Base-by-base conservation (phyloP, 2,329 filamentous ascomycete species). In the Xylaria sp. region DNA sequence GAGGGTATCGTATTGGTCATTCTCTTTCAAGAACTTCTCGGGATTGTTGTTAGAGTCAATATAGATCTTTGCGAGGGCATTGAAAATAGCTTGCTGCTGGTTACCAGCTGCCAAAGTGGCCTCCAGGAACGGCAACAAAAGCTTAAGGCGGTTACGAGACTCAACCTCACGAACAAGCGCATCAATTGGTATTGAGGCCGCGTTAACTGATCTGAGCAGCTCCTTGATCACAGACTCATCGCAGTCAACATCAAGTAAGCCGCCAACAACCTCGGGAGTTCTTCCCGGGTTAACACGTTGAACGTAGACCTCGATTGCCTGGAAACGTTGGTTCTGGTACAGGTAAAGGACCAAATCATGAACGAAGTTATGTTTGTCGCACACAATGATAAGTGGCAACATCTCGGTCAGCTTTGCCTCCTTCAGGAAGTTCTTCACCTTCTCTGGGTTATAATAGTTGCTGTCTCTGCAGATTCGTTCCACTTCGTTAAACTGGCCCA, bases 401-500 rank as follows among this genome's bases (percentile, higher is more conserved):
- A 97, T 94, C 78, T 99, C 95, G 1, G 90, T 89, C 46, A 99
- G 83, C 69, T 89, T 91, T 57, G 95, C 94, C 77, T 99, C 96
- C 82, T 99, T 99, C 65, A 99, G 83, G 87, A 98, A 99, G 82
- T 99, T 99, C 85, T 97, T 97, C 61, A 97, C 92, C 83, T 97
- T 96, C 78, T 97, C 93, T 0, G 93, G 86, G 77, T 97, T 94
- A 80, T 93, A 94, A 74, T 86, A 85, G 76, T 91, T 93, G 84
- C 90, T 96, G 77, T 99, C 95, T 65, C 96, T 89, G 82, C 94
- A 98, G 73, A 99, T 94, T 57, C 95, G 91, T 84, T 99, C 94
- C 19, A 99, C 95, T 75, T 99, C 95, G 69, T 92, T 94, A 74
- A 97, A 87, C 78, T 99, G 94, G 31, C 90, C 89, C 87, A 97